Base-by-base conservation (phyloP, 345 rosid genomes). In the Populus davidiana region DNA sequence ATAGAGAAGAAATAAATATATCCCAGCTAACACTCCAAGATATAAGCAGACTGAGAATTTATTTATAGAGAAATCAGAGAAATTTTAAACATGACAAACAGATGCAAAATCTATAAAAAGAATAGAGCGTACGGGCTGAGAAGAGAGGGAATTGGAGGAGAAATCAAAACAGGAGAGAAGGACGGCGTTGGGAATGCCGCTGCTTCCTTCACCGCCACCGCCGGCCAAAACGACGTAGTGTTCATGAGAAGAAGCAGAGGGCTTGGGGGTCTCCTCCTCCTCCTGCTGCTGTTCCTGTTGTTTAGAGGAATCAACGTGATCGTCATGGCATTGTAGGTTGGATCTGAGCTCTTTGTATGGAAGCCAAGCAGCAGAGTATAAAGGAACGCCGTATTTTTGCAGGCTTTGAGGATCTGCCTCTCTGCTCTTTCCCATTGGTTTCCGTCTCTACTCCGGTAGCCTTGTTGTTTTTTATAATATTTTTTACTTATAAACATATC, bases 141-240 rank as follows among this genome's bases (percentile, higher is more conserved):
- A 78, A 18, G 91, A 89, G 72, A 95, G 97, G 82, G 93, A 87
- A 54, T 81, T 89, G 73, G 84, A 81, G 56, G 86, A 81, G 70
- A 81, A 78, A 83, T 95, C 92, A 81, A 85, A 89, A 43, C 67
- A 81, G 29, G 85, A 79, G 73, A 95, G 61, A 67, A 93, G 47
- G 66, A 91, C 68, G 20, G 96, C 93, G 52, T 95, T 95, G 4
- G 89, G 90, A 79, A 95, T 92, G 39, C 99, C 98, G 81, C 86
- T 93, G 47, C 82, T 84, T 44, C 97, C 99, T 73, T 90, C 93
- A 12, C 98, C 99, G 0, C 99, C 98, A 12, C 99, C 99, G 27
- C 99, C 99, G 0, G 92, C 79, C 27, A 93, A 74, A 78, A 89
- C 90, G 68, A 88, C 77, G 83, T 80, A 86, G 85, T 86, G 69